Percentiles rank a stretch among this genome's conserved stretches.
Conservation (phyloP, 352 stramenopile genomes). For the Globisporangium middletonii region DNA sequence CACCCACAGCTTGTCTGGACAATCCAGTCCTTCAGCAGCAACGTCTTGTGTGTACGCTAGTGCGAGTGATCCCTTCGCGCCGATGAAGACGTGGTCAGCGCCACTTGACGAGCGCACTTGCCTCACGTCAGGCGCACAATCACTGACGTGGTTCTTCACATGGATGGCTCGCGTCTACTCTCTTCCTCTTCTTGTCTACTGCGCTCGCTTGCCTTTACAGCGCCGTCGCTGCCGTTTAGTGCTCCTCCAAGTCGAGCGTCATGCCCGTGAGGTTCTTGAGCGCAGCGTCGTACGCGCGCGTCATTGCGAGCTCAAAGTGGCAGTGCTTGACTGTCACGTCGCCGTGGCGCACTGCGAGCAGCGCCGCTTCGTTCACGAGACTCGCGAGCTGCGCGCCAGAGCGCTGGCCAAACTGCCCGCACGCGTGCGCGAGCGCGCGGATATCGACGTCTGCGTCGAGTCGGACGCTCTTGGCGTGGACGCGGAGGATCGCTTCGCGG, state of each 20-base stretch:
- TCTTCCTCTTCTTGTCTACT: no score
- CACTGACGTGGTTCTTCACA: no score
- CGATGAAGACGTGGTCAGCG: no score
- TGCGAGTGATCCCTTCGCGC: no score
- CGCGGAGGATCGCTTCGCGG: conserved; percentile 73
- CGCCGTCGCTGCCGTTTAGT: conserved; percentile 9
- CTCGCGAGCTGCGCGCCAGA: conserved; percentile 73
- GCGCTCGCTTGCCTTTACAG: conserved; percentile 15
- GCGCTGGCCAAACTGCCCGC: conserved; percentile 47
- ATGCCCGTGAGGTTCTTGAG: conserved; percentile 48
- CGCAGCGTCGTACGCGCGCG: conserved; percentile 53
- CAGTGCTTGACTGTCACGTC: conserved; percentile 51
- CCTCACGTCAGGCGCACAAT: no score
- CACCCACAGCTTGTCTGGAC: no score
- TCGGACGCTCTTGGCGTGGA: conserved; percentile 58
- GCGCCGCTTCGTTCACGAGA: conserved; percentile 79
- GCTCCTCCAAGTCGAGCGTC: conserved; percentile 47
- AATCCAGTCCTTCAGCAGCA: no score
- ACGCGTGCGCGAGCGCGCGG: conserved; percentile 41
- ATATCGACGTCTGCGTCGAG: conserved; percentile 54
- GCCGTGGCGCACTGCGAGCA: conserved; percentile 67
- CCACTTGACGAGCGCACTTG: no score
- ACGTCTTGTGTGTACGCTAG: no score
- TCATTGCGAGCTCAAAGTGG: conserved; percentile 77
- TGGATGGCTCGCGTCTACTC: no score